Conservation (phyloP, 805 yeast genomes). For the Ogataea nitratoaversa region DNA sequence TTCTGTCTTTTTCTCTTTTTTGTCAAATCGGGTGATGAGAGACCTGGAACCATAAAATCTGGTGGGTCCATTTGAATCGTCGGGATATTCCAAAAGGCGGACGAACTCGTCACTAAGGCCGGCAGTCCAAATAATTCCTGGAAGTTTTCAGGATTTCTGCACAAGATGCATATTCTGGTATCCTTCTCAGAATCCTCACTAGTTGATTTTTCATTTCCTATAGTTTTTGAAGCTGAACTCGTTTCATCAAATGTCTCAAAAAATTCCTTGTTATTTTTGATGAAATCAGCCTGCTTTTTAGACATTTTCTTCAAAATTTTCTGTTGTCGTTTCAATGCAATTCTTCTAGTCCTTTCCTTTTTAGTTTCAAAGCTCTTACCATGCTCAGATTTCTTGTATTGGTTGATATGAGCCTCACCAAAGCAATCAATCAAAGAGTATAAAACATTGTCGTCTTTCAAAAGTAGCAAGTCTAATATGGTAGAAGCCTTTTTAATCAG, state of each 20-base stretch:
- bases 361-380: conserved; percentile 46
- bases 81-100: conserved; percentile 48
- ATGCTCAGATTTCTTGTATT: conserved; percentile 45
- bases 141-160: conserved; percentile 48
- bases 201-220: conserved; percentile 16
- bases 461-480: conserved; percentile 47
- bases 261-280: conserved; percentile 34
- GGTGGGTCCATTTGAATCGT: conserved; percentile 27
- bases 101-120: conserved; percentile 41
- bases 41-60: conserved; percentile 20
- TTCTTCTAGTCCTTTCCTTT: conserved; percentile 47
- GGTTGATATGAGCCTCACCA: conserved; percentile 50
- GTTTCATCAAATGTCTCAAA: conserved; percentile 13
- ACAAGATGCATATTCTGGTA: conserved; percentile 46
- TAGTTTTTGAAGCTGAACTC: conserved; percentile 9
- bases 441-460: conserved; percentile 45
- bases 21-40: conserved; percentile 6
- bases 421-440: conserved; percentile 51
- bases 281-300: conserved; percentile 44
- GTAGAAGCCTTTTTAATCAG: conserved; percentile 53
- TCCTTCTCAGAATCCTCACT: conserved; percentile 12
- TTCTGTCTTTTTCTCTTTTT: conserved; percentile 17
- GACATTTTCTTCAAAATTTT: conserved; percentile 60
- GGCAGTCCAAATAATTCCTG: conserved; percentile 58
- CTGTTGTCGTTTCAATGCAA: conserved; percentile 60